These are phyloP conservation scores for Ballota nigra DNA, from an alignment of 257 asterid genomes.

Conservation along the genomic window DNA sequence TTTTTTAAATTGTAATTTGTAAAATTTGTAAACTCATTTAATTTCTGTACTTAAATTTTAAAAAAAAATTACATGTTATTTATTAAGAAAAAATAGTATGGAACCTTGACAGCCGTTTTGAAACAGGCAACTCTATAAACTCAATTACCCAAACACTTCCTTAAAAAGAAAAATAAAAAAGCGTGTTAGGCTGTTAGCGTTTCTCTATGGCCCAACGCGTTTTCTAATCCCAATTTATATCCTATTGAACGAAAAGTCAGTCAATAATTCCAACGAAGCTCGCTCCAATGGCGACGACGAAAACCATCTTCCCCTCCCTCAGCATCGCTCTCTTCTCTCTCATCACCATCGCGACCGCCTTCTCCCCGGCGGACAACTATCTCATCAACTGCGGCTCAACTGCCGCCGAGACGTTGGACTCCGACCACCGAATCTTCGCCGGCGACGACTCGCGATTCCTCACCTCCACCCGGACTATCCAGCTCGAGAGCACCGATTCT, in stretches of 20 bases:
- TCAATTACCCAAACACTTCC: background rate
- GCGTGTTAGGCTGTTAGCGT: background rate
- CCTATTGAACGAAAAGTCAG: background rate
- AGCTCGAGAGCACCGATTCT: constrained; percentile 30
- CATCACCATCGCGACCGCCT: constrained; percentile 34
- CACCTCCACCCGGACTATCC: constrained; percentile 38
- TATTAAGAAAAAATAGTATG: no score
- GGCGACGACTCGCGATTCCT: constrained; percentile 48
- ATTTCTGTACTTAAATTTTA: no score
- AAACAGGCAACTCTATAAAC: no score
- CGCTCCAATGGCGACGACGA: constrained; percentile 37
- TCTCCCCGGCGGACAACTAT: constrained; percentile 61
- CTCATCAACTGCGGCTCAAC: constrained; percentile 72
- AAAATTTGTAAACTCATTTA: no score
- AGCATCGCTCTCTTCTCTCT: constrained; percentile 33
- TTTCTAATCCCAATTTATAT: background rate
- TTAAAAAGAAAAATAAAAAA: background rate
- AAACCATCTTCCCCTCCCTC: constrained; percentile 22
- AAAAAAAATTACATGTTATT: no score
- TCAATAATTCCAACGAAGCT: constrained; percentile 17
- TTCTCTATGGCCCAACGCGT: constrained; percentile 28
- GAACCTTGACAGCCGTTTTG: no score
- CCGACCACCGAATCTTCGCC: constrained; percentile 59
- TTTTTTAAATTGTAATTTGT: no score
- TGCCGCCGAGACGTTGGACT: constrained; percentile 40